Evolutionary conservation across 2,329 filamentous ascomycete genomes (phyloP).

Genomic region (Ophiostoma piceae): DNA sequence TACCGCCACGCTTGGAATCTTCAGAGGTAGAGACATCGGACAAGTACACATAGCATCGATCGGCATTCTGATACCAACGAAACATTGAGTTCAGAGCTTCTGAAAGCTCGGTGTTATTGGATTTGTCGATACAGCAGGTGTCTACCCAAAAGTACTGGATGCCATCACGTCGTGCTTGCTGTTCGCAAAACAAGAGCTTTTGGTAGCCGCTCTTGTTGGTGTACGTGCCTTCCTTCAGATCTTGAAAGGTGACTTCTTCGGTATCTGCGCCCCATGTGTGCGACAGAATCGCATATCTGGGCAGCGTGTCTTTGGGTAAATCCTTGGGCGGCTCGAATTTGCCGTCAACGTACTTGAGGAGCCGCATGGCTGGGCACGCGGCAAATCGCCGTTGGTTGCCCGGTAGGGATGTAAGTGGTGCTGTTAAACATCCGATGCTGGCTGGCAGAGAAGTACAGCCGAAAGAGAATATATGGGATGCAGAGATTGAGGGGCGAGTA

Average conservation of each 20-base stretch:
- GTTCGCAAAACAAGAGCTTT: not conserved
- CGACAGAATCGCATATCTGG: not conserved
- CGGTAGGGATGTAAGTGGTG: not conserved
- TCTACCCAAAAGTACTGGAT: not conserved
- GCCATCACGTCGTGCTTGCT: not conserved
- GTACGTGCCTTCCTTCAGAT: not conserved
- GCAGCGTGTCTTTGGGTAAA: not conserved
- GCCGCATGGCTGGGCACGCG: not conserved
- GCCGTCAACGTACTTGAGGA: not conserved
- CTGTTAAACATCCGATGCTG: no score
- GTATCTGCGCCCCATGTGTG: conserved; percentile 5
- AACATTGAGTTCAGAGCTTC: conserved; percentile 6
- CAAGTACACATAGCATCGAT: conserved; percentile 2
- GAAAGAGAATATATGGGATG: no score
- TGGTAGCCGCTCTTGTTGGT: not conserved
- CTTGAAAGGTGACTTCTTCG: conserved; percentile 21
- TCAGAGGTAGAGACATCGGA: not conserved
- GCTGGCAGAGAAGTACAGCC: no score
- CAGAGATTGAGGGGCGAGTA: no score
- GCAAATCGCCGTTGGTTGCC: not conserved
- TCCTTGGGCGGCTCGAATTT: not conserved
- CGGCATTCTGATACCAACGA: not conserved
- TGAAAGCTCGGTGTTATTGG: not conserved
- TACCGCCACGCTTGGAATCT: not conserved
- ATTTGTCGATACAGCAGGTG: not conserved